These are phyloP conservation scores for Gypsophila paniculata DNA, from an alignment of 179 eudicot genomes.

Conservation along the genomic window DNA sequence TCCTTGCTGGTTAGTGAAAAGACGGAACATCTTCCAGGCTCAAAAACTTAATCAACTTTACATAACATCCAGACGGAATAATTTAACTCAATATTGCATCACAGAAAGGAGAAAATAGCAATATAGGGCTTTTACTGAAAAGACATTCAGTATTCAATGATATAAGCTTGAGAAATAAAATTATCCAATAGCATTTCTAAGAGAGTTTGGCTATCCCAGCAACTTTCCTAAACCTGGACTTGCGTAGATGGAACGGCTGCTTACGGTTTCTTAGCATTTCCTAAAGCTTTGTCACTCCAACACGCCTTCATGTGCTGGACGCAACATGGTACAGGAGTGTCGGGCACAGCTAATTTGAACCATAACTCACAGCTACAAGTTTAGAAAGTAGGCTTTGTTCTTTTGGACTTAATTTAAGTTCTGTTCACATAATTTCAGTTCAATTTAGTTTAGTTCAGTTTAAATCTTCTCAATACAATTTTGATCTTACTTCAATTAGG, in stretches of 20 bases:
- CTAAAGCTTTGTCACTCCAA: no score
- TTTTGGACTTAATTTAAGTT: no score
- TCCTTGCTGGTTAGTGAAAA: conserved; percentile 67
- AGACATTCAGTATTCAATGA: neutral
- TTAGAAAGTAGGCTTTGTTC: no score
- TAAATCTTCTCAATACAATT: no score
- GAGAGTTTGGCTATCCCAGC: neutral
- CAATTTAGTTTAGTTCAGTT: no score
- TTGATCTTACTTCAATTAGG: no score
- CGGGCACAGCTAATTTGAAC: neutral
- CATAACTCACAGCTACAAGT: no score
- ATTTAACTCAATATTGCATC: conserved; percentile 4
- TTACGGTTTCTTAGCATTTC: no score
- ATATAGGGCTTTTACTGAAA: neutral
- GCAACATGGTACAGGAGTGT: no score
- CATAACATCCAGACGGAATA: conserved; percentile 7
- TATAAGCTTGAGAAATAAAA: neutral
- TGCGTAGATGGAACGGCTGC: no score
- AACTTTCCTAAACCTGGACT: neutral
- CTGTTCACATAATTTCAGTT: no score
- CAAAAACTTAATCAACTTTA: conserved; percentile 26
- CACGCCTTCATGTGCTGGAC: neutral
- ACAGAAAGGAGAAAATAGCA: neutral
- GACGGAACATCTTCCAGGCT: conserved; percentile 90
- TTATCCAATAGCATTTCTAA: neutral